Conservation (phyloP, 2,329 filamentous ascomycete genomes). For the Alternaria panax region DNA sequence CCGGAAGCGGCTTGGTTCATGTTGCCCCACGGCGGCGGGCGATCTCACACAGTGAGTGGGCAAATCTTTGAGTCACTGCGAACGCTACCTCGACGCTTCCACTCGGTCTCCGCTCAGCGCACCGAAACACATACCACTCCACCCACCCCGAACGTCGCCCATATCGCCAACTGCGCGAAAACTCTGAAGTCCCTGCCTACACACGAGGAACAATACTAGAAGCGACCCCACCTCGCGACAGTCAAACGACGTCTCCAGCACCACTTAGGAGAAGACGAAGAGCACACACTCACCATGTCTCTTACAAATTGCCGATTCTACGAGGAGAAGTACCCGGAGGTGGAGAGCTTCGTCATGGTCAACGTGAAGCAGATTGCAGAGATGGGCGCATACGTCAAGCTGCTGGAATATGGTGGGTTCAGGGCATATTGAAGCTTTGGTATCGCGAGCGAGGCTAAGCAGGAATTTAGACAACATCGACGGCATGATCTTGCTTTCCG, state of each 20-base stretch:
- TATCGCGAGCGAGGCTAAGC: conserved; percentile 12
- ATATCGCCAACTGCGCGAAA: neutral
- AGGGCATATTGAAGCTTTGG: neutral
- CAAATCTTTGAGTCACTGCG: conserved; percentile 38
- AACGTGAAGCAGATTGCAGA: conserved; percentile 99
- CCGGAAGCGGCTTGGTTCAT: conserved; percentile 3
- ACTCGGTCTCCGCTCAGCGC: conserved; percentile 5
- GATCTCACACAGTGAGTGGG: conserved; percentile 29
- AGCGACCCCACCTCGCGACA: conserved; percentile 12
- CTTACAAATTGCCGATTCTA: conserved; percentile 97
- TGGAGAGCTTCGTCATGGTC: conserved; percentile 99
- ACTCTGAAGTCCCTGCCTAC: neutral
- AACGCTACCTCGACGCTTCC: conserved; percentile 7
- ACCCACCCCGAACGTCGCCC: neutral
- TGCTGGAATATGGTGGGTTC: conserved; percentile 78
- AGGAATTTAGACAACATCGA: conserved; percentile 84
- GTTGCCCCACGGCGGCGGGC: conserved; percentile 25
- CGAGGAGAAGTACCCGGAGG: conserved; percentile 96
- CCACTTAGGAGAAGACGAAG: conserved; percentile 16
- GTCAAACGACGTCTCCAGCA: conserved; percentile 11
- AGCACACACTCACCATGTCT: conserved; percentile 71
- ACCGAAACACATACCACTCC: neutral
- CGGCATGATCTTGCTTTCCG: conserved; percentile 98
- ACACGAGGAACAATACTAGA: neutral
- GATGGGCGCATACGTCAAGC: conserved; percentile 99